Evolutionary conservation across 78 protist genomes (phyloP), one percentile per base, ranked within the genome.

Genomic region (Dictyostelium discoideum): DNA sequence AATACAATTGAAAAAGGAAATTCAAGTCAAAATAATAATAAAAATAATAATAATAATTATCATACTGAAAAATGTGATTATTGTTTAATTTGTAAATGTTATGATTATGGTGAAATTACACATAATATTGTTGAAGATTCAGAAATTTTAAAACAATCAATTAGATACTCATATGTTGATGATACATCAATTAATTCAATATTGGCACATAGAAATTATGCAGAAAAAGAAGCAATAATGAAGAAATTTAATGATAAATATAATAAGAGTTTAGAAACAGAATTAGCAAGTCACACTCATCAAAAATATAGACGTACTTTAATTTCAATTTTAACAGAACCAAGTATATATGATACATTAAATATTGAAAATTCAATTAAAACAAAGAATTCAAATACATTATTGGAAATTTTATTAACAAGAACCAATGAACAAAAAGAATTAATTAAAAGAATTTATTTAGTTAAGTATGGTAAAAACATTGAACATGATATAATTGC

Each of bases 391-490:
- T 5, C 39, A 11, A 29, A 24, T 69, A 8, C 22, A 11, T 69
- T 69, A 5, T 1, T 29, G 10, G 77, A 92, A 26, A 54, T 82
- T 29, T 37, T 92, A 9, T 72, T 84, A 40, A 92, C 89, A n/a
- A 83, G 89, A 83, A n/a, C 8, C 4, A 92, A 92, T 69, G 63
- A 39, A 11, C 95, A 92, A 69, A 83, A 85, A 48, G 85, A 42
- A 46, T 13, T 29, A 5, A 67, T 92, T 48, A 74, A 11, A 73
- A 37, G 80, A 37, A 39, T 76, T 57, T 92, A 40, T 76, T 16
- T 46, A 13, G 40, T 26, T 0, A 57, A 54, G 16, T 32, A 48
- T 76, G 85, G 37, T 3, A 82, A 63, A 76, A 18, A 72, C 10
- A 22, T 92, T 24, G 85, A 92, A 18, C 80, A 80, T 40, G 81